Evolutionary conservation across 768 basidiomycete species (phyloP), one percentile per base, ranked within the genome.

Genomic region (Omphalotus guepiniiformis): DNA sequence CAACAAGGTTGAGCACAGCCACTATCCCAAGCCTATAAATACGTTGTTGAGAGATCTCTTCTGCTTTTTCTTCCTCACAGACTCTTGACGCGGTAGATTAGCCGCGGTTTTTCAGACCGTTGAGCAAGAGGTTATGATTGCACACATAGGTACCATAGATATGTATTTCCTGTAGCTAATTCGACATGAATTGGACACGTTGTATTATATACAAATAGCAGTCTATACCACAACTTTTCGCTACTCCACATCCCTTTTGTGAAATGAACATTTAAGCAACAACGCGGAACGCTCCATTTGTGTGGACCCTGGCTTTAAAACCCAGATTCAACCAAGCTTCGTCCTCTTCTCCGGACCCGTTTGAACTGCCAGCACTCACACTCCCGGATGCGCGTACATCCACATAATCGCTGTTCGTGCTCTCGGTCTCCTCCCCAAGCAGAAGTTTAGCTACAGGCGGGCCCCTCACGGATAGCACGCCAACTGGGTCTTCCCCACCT

Each of bases 401-500:
- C 6, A 70, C 73, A 50, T 65, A 69, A 23, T 38, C 44, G 16
- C 44, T 46, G 7, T 32, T 9, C 16, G n/a, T 46, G n/a, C n/a
- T n/a, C 13, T 46, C 44, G 22, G 38, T 27, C 9, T 72, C 76
- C 27, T 68, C 67, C 34, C 62, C 58, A 21, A 64, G 65, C 11
- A 83, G 57, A 16, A 73, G 56, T 51, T 70, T 74, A 13, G 85
- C 85, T 16, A 93, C 78, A 1, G 83, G 71, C 2, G 92, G 90
- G 3, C 92, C 92, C 7, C 87, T 73, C 11, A 89, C 73, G 28
- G 75, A 48, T 37, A 92, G 64, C 21, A 61, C 58, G 1, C 89
- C 90, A 6, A 59, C 63, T 2, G 88, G 88, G 55, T 91, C 85
- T 2, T 54, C 74, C 2, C 86, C 88, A 2, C 56, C 64, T 59